Evolutionary conservation across 768 basidiomycete species (phyloP).

Genomic region (Brasilioporus rufonigricans): DNA sequence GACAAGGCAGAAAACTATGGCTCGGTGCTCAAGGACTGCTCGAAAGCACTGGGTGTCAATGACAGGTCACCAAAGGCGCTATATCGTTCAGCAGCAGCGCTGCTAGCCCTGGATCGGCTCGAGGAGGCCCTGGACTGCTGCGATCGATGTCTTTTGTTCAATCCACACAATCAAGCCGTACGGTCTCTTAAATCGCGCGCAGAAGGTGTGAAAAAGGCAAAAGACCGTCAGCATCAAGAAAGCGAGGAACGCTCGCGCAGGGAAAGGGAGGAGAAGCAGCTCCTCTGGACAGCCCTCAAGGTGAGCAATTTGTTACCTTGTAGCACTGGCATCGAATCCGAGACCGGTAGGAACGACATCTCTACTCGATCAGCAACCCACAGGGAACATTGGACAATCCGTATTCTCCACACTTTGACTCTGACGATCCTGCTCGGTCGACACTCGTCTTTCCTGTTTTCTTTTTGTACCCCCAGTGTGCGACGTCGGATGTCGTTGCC

Average conservation of each 20-base stretch:
- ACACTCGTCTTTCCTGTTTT: constrained; percentile 83
- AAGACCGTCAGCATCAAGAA: constrained; percentile 51
- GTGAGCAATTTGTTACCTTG: constrained; percentile 40
- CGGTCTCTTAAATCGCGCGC: constrained; percentile 47
- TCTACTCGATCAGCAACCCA: constrained; percentile 54
- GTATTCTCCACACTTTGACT: constrained; percentile 63
- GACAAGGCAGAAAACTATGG: constrained; percentile 76
- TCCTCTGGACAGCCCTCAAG: constrained; percentile 58
- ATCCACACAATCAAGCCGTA: constrained; percentile 55
- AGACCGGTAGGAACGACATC: constrained; percentile 63
- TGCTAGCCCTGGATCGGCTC: constrained; percentile 67
- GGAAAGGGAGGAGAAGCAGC: constrained; percentile 51
- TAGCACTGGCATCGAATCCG: constrained; percentile 1
- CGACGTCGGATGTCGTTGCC: constrained; percentile 85
- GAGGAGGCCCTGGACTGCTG: constrained; percentile 88
- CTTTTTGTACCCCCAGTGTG: constrained; percentile 90
- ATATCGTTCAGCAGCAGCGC: constrained; percentile 79
- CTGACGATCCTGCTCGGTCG: constrained; percentile 54
- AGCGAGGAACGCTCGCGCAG: constrained; percentile 46
- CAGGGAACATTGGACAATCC: constrained; percentile 51
- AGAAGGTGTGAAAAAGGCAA: constrained; percentile 43
- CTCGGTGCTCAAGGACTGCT: constrained; percentile 81
- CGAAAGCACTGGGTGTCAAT: constrained; percentile 63
- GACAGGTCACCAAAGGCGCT: constrained; percentile 74
- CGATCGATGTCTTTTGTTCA: constrained; percentile 59